Conservation (phyloP, 139 green algal genomes). For the Edaphochlamys debaryana region DNA sequence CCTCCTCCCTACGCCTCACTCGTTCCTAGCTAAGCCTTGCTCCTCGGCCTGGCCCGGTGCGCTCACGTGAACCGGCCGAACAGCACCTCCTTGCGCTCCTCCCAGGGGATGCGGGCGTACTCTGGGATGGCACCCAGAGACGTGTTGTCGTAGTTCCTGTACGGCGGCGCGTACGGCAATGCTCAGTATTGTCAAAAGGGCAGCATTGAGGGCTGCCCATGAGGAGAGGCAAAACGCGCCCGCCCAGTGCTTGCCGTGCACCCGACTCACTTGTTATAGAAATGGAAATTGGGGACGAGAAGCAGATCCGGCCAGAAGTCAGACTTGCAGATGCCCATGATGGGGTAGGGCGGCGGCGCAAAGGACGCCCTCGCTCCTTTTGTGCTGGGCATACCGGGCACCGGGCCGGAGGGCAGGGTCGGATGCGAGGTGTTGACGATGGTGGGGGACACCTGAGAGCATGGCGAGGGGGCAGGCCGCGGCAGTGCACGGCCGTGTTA, state of each 20-base stretch:
- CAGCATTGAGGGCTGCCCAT: neutral
- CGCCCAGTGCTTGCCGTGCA: too few species aligned
- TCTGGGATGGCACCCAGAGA: neutral
- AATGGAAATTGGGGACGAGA: slow-evolving; percentile 52
- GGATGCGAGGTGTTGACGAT: neutral
- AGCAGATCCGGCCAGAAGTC: slow-evolving; percentile 40
- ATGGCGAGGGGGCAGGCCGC: neutral
- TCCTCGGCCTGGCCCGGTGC: too few species aligned
- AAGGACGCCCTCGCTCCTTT: neutral
- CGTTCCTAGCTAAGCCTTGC: too few species aligned
- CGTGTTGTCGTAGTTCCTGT: slow-evolving; percentile 21
- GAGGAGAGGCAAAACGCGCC: too few species aligned
- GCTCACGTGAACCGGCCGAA: slow-evolving; percentile 31
- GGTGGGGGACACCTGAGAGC: neutral
- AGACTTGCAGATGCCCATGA: slow-evolving; percentile 39
- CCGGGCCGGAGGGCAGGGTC: neutral
- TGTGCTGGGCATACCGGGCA: too few species aligned
- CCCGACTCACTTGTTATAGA: slow-evolving; percentile 35
- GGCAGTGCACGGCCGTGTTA: too few species aligned
- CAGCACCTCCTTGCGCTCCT: slow-evolving; percentile 1
- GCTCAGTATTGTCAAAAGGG: neutral
- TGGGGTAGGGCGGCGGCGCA: slow-evolving; percentile 15
- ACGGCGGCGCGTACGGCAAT: neutral
- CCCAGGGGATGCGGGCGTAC: neutral
- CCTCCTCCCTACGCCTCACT: too few species aligned